phyloP scores from a whole-genome alignment of 768 basidiomycete genomes.

The Pholiota molesta region DNA sequence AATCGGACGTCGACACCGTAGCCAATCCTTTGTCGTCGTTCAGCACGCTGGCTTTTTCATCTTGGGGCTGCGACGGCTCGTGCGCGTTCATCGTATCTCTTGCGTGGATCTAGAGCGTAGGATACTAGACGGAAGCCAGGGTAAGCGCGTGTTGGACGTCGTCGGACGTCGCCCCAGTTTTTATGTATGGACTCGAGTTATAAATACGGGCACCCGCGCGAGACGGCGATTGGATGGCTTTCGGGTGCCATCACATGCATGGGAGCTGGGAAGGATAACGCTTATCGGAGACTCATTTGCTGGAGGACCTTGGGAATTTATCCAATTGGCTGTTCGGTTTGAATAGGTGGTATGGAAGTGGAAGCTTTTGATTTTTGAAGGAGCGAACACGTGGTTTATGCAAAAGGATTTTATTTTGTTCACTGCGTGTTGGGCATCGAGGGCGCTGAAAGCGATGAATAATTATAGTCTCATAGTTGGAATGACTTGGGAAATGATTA shows the following conservation, averaged over 20 bases:
- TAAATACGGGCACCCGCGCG: not conserved
- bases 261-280: constrained; percentile 2
- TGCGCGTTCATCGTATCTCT: no score
- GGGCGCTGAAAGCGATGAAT: not conserved
- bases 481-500: no score
- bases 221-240: constrained; percentile 7
- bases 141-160: not conserved
- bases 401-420: not conserved
- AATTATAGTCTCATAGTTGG: no score
- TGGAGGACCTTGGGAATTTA: not conserved
- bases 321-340: not conserved
- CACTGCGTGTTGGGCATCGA: not conserved
- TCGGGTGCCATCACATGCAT: constrained; percentile 14
- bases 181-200: not conserved
- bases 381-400: not conserved
- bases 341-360: constrained; percentile 5
- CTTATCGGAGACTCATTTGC: not conserved
- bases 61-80: not conserved
- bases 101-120: not conserved
- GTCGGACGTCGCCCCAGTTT: not conserved
- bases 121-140: not conserved
- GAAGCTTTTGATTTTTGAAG: not conserved
- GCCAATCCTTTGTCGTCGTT: not conserved
- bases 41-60: constrained; percentile 6
- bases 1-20: not conserved